These are phyloP conservation scores for Calocybe cyanea DNA, from an alignment of 768 basidiomycete species.

Conservation along the genomic window DNA sequence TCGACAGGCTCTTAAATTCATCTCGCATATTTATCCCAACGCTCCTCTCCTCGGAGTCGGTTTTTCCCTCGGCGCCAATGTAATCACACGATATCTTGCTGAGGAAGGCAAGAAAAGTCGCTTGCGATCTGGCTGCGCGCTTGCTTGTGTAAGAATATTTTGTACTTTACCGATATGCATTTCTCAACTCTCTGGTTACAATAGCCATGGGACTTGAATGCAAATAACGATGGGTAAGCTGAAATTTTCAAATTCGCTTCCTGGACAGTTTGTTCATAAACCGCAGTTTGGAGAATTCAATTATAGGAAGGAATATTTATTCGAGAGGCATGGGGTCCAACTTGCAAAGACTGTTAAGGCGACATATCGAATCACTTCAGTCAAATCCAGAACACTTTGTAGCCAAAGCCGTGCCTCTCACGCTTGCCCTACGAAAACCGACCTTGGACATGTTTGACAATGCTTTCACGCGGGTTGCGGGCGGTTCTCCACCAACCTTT, in stretches of 20 bases:
- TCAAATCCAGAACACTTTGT: slow-evolving; percentile 49
- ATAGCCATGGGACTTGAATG: slow-evolving; percentile 52
- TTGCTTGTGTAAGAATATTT: slow-evolving; percentile 64
- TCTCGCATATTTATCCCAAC: slow-evolving; percentile 66
- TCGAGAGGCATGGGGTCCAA: slow-evolving; percentile 79
- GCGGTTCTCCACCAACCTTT: slow-evolving; percentile 58
- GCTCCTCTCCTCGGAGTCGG: slow-evolving; percentile 85
- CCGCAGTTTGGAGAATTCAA: slow-evolving; percentile 50
- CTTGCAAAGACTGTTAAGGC: slow-evolving; percentile 52
- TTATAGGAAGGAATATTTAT: slow-evolving; percentile 61
- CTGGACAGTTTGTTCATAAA: slow-evolving; percentile 10
- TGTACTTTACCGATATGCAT: slow-evolving; percentile 1
- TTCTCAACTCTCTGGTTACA: slow-evolving; percentile 16
- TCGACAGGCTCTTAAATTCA: slow-evolving; percentile 73
- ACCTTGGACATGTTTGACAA: slow-evolving; percentile 59
- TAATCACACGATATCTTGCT: slow-evolving; percentile 84
- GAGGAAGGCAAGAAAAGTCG: slow-evolving; percentile 70
- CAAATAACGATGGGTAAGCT: slow-evolving; percentile 46
- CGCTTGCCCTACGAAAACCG: slow-evolving; percentile 46
- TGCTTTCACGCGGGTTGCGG: slow-evolving; percentile 61
- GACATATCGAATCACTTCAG: slow-evolving; percentile 45
- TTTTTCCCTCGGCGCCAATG: slow-evolving; percentile 92
- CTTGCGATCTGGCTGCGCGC: slow-evolving; percentile 59
- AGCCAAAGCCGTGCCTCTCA: slow-evolving; percentile 42
- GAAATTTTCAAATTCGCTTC: slow-evolving; percentile 16